A percentile compares a stretch with the other conserved stretches of the same genome.
phyloP scores from a whole-genome alignment of 2,329 filamentous ascomycete genomes.

The Aspergillus brunneoviolaceus region DNA sequence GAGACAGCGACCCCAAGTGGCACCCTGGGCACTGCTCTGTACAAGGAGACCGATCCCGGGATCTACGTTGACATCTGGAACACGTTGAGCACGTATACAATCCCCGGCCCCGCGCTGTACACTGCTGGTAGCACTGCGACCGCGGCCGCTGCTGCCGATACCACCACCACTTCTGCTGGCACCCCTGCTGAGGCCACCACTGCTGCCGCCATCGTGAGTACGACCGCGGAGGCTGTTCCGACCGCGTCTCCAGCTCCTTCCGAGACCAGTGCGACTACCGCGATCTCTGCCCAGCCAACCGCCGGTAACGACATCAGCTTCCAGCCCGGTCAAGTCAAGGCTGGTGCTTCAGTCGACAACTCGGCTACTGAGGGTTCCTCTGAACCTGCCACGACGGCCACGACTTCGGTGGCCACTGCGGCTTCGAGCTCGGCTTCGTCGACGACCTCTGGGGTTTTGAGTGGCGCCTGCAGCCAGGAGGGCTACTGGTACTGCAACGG shows the following conservation, averaged over 20 bases:
- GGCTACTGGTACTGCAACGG: constrained; percentile 25
- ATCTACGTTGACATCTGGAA: constrained; percentile 59
- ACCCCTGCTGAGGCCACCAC: neutral
- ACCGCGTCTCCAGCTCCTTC: neutral
- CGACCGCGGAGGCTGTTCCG: neutral
- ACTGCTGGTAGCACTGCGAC: constrained; percentile 8
- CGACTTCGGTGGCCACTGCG: neutral
- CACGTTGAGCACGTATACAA: constrained; percentile 44
- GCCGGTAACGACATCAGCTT: neutral
- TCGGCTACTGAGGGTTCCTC: neutral
- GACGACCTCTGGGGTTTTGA: neutral
- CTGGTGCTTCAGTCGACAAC: neutral
- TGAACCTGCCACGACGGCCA: neutral
- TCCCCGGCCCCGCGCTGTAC: constrained; percentile 47
- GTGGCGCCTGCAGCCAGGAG: constrained; percentile 17
- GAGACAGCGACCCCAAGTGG: constrained; percentile 47
- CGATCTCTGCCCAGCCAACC: neutral
- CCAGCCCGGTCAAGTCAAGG: neutral
- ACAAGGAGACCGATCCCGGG: constrained; percentile 55
- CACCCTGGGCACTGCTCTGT: constrained; percentile 51
- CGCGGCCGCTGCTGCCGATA: neutral
- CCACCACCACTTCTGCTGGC: neutral
- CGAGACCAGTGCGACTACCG: neutral
- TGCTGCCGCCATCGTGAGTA: neutral
- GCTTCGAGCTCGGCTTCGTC: neutral